Evolutionary conservation across 163 green algal species (phyloP), one percentile per base, ranked within the genome.

Genomic region (Coccomyxa subellipsoidea): DNA sequence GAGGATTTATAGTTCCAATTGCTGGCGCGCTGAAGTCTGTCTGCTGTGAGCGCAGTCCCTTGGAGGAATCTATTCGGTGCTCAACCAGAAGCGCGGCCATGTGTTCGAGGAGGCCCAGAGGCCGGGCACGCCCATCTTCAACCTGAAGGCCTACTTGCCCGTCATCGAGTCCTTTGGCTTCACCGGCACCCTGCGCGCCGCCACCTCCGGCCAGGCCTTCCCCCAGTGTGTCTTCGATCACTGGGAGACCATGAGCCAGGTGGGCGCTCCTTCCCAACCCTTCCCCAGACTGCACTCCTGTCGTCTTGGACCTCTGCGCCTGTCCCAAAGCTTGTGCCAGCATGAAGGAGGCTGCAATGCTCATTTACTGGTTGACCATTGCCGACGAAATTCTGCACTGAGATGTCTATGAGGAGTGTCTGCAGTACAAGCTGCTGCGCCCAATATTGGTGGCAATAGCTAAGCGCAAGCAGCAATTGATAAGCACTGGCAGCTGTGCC

Each of bases 131-230:
- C 97, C 97, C 85, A 98, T 99, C 89, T 99, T 99, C 94, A 99
- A 98, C 93, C 95, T 99, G 90, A 99, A 99, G 96, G 96, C 95
- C 32, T 98, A 99, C 92, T 91, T 99, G 86, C 96, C 96, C 69
- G 97, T 99, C 85, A 95, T 98, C 59, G 97, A 99, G 93, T 99
- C 95, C 5, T 99, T 99, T 82, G 97, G 97, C 66, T 99, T 99
- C 93, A 98, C 96, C 71, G 90, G 88, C 79, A 93, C 90, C 31
- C 90, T 99, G 76, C 93, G 97, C 78, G 97, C 96, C 73, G 95
- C 95, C 78, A 99, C 97, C 40, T 95, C 93, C 9, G 97, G 97
- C 81, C 97, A 99, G 93, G 97, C 97, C 69, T 99, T 99, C 95
- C 96, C 96, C 27, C 94, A 99, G 92, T 97, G 89, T 69, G 96